These are phyloP conservation scores for Saccharomyces uvarum DNA, from an alignment of 1,139 yeast genomes.

Conservation along the genomic window DNA sequence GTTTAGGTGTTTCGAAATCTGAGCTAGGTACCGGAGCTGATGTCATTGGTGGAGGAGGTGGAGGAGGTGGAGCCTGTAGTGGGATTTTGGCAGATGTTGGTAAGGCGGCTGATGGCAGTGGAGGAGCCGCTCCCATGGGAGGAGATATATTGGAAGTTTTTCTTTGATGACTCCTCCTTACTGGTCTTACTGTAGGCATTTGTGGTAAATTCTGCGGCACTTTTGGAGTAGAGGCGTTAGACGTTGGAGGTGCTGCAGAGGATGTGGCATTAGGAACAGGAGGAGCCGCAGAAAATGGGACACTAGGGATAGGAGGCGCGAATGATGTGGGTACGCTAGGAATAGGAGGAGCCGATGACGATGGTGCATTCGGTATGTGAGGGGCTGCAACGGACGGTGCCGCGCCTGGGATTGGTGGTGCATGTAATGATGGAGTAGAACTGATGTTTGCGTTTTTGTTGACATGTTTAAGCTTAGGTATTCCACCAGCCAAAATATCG, in stretches of 20 bases:
- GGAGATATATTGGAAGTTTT: slow-evolving; percentile 16
- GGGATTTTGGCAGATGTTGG: slow-evolving; percentile 23
- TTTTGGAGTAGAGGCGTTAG: slow-evolving; percentile 7
- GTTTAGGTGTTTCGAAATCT: background rate
- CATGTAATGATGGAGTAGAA: slow-evolving; percentile 1
- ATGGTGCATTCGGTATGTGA: slow-evolving; percentile 9
- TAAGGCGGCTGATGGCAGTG: slow-evolving; percentile 15
- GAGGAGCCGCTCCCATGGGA: slow-evolving; percentile 11
- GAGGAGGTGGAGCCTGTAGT: slow-evolving; percentile 27
- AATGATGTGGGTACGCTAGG: slow-evolving; percentile 11
- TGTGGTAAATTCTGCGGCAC: slow-evolving; percentile 6
- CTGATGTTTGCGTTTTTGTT: slow-evolving; percentile 8
- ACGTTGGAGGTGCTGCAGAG: slow-evolving; percentile 22
- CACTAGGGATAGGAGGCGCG: slow-evolving; percentile 15
- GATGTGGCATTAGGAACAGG: slow-evolving; percentile 23
- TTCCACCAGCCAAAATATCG: slow-evolving; percentile 77
- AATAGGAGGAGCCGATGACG: slow-evolving; percentile 9
- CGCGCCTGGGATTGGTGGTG: slow-evolving; percentile 3
- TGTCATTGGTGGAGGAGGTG: slow-evolving; percentile 12
- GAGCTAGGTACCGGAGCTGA: slow-evolving; percentile 2
- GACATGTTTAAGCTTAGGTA: slow-evolving; percentile 64
- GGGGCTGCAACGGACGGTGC: slow-evolving; percentile 21
- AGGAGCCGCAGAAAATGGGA: slow-evolving; percentile 8
- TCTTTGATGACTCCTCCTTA: slow-evolving; percentile 18
- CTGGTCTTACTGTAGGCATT: slow-evolving; percentile 22